Evolutionary conservation across 768 basidiomycete species (phyloP), one percentile per base, ranked within the genome.

Genomic region (Lactarius sp.): DNA sequence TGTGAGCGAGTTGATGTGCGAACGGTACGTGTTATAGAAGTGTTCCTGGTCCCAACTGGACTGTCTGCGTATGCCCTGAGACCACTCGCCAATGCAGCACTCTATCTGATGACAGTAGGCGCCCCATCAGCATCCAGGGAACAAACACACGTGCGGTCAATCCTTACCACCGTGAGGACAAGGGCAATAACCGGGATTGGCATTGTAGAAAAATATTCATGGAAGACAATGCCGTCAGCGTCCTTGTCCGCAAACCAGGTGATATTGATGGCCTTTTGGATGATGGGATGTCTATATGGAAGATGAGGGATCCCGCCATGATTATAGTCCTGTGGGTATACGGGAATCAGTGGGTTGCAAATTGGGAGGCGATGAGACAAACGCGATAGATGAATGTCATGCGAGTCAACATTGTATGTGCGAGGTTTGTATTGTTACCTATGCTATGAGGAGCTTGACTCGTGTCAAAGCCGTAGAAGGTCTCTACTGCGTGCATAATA

Each of bases 61-160:
- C 10, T 33, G 39, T 33, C 9, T 42, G 9, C 14, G n/a, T n/a
- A 20, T 59, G 0, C 62, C 62, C 34, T 39, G 31, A 13, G 31
- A 41, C 62, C 62, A 64, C 36, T 63, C 62, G 20, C 50, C 42
- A 7, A 63, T 63, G 27, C 62, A 63, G 52, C 56, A 59, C 52
- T 64, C 52, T 20, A 64, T 39, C 62, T 59, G 16, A 36, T 27
- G 37, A 59, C 5, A 12, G 27, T n/a, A 7, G 27, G 27, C 27
- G 27, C 27, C 6, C 2, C 16, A 9, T 64, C 39, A 59, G 27
- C 4, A 51, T 49, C 12, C 20, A 8, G 3, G 14, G 20, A 44
- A 44, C 44, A n/a, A 44, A 44, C 18, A n/a, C 20, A 10, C 20
- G 46, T 22, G 20, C 8, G n/a, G 6, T 37, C 8, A n/a, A 55